Evolutionary conservation across 495 filamentous ascomycete genomes (phyloP), one percentile per base, ranked within the genome.

Genomic region (Neurospora discreta): DNA sequence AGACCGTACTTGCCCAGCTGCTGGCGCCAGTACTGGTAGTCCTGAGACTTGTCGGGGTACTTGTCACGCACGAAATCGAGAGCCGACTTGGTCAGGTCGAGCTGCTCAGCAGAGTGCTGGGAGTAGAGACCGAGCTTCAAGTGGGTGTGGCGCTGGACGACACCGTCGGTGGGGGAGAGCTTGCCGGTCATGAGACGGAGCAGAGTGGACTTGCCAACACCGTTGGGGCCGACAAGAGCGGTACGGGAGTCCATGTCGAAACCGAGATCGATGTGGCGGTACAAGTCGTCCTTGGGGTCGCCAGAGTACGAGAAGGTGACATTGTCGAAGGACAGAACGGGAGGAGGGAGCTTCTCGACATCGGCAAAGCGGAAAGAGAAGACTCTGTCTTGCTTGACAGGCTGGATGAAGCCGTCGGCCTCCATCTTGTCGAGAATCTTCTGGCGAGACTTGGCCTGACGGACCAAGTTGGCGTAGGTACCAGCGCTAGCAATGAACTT

Each of bases 381-480:
- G 77, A 98, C 92, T 65, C 91, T 88, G 83, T 99, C 95, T 72
- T 87, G 81, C 73, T 87, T 81, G 71, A 99, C 93, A 39, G 92
- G 91, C 85, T 99, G 91, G 78, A 99, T 98, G 81, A 98, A 94
- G 74, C 95, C 95, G 76, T 99, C 95, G 71, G 95, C 96, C 86
- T 98, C 95, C 95, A 99, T 99, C 88, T 99, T 99, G 88, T 99
- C 95, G 72, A 99, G 89, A 81, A 99, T 98, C 92, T 99, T 99
- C 83, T 99, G 95, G 68, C 95, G 90, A 39, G 95, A 98, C 87
- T 99, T 99, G 82, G 95, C 95, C 85, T 99, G 95, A 78, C 93
- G 87, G 77, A 99, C 95, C 83, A 99, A 88, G 86, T 99, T 99
- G 87, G 95, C 95, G 80, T 99, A 99, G 73, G 95, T 99, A 94